Base-by-base conservation (phyloP, 345 rosid genomes). In the Acer campestre region DNA sequence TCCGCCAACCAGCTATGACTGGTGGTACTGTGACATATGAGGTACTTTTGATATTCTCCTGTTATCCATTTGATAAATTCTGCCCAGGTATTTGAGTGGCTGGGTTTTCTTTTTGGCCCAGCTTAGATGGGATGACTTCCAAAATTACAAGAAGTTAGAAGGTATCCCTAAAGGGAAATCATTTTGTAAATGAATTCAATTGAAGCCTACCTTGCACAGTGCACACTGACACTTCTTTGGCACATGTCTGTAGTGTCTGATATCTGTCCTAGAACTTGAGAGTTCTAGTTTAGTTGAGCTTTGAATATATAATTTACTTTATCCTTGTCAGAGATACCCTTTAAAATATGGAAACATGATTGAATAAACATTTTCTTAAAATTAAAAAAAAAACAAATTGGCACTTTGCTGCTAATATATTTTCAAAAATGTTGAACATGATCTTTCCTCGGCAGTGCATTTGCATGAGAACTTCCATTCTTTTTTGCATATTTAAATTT, bases 1-100 rank as follows among this genome's bases (percentile, higher is more conserved):
- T 95, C 64, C 87, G 88, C 73, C 93, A 90, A 76, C 88, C 91
- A 22, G 79, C 90, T 61, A 77, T 76, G 80, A 49, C 92, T 64
- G 84, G 88, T 80, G 90, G 90, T 42, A 61, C 88, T 1, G 86
- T 86, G 78, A 81, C 96, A 68, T 91, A 89, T 73, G 98, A 95
- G 99, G 98, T 93, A 80, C 67, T 73, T 76, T 66, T 75, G 53
- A 65, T 70, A 61, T 68, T 59, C 56, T 23, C 74, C 3, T 46
- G 42, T 38, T 49, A 74, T 74, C 61, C 27, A 44, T 70, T 7
- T 66, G 67, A 68, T 61, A 53, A 68, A 70, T 18, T 49, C 7
- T 53, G 61, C 63, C 13, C 20, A 53, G 40, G 31, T 73, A 27
- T 73, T 70, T 27, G 25, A n/a, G 49, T 58, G 53, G 68, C 55